Percentiles rank a stretch among this genome's conserved stretches.
Conservation (phyloP, 164 flowering plant genomes). For the Malania oleifera region DNA sequence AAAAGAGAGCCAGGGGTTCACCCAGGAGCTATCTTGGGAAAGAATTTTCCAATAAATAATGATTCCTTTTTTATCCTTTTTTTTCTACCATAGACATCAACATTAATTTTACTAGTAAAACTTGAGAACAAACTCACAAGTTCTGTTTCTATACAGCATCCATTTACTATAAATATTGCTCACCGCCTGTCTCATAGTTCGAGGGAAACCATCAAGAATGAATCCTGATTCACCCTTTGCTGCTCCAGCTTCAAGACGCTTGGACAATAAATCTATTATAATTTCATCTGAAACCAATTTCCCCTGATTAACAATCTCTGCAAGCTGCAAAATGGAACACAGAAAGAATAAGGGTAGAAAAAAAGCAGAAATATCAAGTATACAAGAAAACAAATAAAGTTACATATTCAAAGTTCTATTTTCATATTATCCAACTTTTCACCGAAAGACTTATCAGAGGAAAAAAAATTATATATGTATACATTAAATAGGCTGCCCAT, state of each 20-base stretch:
- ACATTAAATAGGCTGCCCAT: too few relatives aligned
- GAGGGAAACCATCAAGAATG: constrained; percentile 95
- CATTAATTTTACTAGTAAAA: neutral
- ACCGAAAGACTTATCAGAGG: too few relatives aligned
- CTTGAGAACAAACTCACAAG: neutral
- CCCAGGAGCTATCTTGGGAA: too few relatives aligned
- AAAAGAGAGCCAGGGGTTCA: too few relatives aligned
- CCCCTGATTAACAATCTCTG: constrained; percentile 81
- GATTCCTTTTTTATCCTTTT: too few relatives aligned
- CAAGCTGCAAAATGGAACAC: constrained; percentile 49
- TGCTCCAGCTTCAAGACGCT: constrained; percentile 74
- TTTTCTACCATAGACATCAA: neutral
- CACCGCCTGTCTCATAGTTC: constrained; percentile 92
- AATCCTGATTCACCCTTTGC: constrained; percentile 83
- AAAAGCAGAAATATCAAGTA: neutral
- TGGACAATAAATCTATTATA: constrained; percentile 67
- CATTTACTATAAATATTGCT: constrained; percentile 18
- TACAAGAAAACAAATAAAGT: neutral
- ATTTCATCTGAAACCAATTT: constrained; percentile 88
- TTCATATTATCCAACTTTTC: too few relatives aligned
- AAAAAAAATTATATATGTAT: too few relatives aligned
- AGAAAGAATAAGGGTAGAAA: neutral
- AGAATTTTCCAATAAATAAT: too few relatives aligned
- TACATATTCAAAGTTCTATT: neutral
- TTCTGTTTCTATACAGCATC: neutral